A percentile compares a stretch with the other conserved stretches of the same genome.
Conservation (phyloP, 306 rosid species). For the Sicyos edulis region DNA sequence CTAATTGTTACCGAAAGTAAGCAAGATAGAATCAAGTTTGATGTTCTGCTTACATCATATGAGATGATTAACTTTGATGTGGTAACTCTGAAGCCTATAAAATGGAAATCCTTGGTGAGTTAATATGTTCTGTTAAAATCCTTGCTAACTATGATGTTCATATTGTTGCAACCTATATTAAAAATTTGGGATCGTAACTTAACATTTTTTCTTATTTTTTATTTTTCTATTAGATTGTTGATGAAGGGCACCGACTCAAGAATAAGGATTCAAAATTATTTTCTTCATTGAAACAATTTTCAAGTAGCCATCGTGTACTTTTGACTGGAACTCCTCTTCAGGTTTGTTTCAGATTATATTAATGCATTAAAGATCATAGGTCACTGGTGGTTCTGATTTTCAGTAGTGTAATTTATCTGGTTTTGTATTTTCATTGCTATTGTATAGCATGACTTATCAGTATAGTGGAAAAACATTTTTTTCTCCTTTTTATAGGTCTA, state of each 20-base stretch:
- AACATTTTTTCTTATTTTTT: constrained; percentile 24
- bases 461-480: neutral
- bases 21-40: constrained; percentile 95
- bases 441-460: neutral
- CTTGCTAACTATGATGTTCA: neutral
- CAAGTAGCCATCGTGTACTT: constrained; percentile 72
- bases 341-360: constrained; percentile 35
- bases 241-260: constrained; percentile 98
- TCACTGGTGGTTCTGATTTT: too few relatives aligned
- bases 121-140: neutral
- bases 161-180: constrained; percentile 1
- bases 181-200: constrained; percentile 10
- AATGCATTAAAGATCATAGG: neutral
- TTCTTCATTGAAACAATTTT: constrained; percentile 84
- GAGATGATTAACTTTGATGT: constrained; percentile 94
- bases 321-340: constrained; percentile 99
- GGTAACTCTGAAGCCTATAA: constrained; percentile 66
- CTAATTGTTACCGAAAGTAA: constrained; percentile 62
- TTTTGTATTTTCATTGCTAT: neutral
- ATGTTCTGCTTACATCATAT: constrained; percentile 91
- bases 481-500: neutral
- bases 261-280: constrained; percentile 95
- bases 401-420: neutral
- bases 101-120: constrained; percentile 90
- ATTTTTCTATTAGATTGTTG: constrained; percentile 60